Conservation (phyloP, 2,329 filamentous ascomycete species). For the Colletotrichum sp. region DNA sequence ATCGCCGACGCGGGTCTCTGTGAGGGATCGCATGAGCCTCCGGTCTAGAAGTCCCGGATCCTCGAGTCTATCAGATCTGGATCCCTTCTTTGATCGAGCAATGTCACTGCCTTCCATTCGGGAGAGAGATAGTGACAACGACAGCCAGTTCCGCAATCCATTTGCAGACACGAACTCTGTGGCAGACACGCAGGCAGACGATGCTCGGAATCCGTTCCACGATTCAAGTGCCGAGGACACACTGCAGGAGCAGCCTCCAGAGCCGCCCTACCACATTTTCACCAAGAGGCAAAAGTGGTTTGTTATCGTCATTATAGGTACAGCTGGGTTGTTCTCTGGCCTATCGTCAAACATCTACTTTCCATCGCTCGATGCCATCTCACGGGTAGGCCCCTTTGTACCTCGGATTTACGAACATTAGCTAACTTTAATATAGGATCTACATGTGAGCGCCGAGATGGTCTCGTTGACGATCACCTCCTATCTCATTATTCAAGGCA, state of each 20-base stretch:
- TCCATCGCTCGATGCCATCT: conserved; percentile 44
- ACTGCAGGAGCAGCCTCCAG: background rate
- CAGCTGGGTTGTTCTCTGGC: conserved; percentile 58
- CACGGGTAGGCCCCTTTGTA: conserved; percentile 26
- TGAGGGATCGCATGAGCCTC: background rate
- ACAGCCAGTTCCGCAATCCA: background rate
- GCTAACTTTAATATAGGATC: conserved; percentile 23
- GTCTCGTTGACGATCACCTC: conserved; percentile 47
- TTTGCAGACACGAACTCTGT: background rate
- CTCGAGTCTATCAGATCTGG: background rate
- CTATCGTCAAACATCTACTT: conserved; percentile 57
- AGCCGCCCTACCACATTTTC: conserved; percentile 37
- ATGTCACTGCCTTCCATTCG: background rate
- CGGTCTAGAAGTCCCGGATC: background rate
- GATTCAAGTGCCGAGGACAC: background rate
- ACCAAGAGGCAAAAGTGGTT: conserved; percentile 43
- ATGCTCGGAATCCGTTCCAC: background rate
- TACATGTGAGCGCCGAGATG: conserved; percentile 30
- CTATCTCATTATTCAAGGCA: conserved; percentile 56
- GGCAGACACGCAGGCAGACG: background rate
- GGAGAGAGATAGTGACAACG: background rate
- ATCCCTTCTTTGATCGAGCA: background rate
- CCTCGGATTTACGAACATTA: background rate
- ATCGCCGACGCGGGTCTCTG: background rate
- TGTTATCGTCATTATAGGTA: conserved; percentile 52